Percentiles rank a stretch among this genome's conserved stretches.
phyloP scores from a whole-genome alignment of 2,329 filamentous ascomycete species.

The Fusarium heterosporum region DNA sequence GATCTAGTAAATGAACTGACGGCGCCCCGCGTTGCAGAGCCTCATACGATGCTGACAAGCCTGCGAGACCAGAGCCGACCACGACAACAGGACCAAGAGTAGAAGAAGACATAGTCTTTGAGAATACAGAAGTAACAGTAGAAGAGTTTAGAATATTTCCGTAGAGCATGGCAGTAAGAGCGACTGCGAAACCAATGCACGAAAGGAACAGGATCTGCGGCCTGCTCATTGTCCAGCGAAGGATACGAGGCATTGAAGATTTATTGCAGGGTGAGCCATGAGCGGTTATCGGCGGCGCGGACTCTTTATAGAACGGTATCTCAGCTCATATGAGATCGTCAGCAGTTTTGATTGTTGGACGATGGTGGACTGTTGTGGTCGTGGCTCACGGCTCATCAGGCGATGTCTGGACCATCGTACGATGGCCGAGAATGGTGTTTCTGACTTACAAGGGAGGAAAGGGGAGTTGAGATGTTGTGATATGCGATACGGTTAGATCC shows the following conservation, averaged over 20 bases:
- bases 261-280: constrained; percentile 15
- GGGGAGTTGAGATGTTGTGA: neutral
- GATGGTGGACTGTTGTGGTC: constrained; percentile 38
- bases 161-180: constrained; percentile 49
- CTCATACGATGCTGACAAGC: constrained; percentile 68
- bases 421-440: constrained; percentile 28
- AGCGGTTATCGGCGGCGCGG: constrained; percentile 39
- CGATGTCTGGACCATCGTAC: constrained; percentile 38
- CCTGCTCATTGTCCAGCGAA: constrained; percentile 47
- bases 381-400: constrained; percentile 35
- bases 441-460: constrained; percentile 5
- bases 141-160: constrained; percentile 40
- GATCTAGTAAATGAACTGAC: constrained; percentile 69
- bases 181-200: constrained; percentile 46
- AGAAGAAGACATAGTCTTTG: constrained; percentile 44
- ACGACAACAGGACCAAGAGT: constrained; percentile 61
- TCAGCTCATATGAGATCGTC: constrained; percentile 4
- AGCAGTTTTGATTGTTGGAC: constrained; percentile 15
- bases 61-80: constrained; percentile 74
- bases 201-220: constrained; percentile 45
- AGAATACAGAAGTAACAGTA: constrained; percentile 38
- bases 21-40: constrained; percentile 63
- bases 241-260: constrained; percentile 46
- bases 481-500: neutral
- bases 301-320: constrained; percentile 29